Evolutionary conservation across 495 filamentous ascomycete genomes (phyloP).

Genomic region (Astrocystis sublimbata): DNA sequence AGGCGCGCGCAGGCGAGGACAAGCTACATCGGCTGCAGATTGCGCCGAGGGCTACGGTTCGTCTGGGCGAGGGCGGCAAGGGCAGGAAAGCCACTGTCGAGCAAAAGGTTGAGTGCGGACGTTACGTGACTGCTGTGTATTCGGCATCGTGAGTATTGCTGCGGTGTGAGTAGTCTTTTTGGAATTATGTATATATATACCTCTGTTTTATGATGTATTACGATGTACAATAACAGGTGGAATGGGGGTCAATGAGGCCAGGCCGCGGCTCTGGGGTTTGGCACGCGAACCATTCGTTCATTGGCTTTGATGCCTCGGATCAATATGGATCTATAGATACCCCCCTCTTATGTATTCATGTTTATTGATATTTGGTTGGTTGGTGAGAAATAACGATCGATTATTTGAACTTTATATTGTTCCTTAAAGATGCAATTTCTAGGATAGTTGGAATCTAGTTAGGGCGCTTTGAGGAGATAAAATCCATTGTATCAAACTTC

Average conservation of each 20-base stretch:
- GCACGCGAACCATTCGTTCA: background rate
- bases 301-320: background rate
- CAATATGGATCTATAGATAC: slow-evolving; percentile 11
- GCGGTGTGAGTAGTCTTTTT: background rate
- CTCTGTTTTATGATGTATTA: no score
- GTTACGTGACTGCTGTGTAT: slow-evolving; percentile 82
- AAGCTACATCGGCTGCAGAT: slow-evolving; percentile 79
- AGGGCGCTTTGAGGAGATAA: no score
- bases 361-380: background rate
- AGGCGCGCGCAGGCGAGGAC: slow-evolving; percentile 53
- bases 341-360: slow-evolving; percentile 5
- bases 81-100: slow-evolving; percentile 72
- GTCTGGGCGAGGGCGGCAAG: slow-evolving; percentile 60
- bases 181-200: slow-evolving; percentile 2
- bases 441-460: background rate
- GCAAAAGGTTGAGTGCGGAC: slow-evolving; percentile 87
- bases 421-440: background rate
- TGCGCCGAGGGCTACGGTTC: slow-evolving; percentile 72
- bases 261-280: background rate
- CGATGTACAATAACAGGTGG: slow-evolving; percentile 10
- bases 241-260: background rate
- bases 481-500: no score
- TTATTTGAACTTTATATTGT: background rate
- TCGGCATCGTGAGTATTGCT: slow-evolving; percentile 46
- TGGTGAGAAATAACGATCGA: background rate